phyloP scores from a whole-genome alignment of 2,329 filamentous ascomycete genomes.

The Paecilomyces formosus region DNA sequence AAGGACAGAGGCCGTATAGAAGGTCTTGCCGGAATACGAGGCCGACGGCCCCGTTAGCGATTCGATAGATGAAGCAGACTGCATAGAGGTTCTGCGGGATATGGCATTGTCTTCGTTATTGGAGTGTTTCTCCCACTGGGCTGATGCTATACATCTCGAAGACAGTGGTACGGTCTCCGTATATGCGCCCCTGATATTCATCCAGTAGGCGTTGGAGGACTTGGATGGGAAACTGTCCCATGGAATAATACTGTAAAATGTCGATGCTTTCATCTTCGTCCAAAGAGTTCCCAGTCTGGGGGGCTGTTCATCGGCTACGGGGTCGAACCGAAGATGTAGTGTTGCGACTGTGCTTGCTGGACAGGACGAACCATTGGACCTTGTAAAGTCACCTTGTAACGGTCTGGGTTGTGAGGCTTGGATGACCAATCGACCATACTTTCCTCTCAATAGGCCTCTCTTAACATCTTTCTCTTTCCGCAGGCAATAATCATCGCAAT shows the following conservation, averaged over 20 bases:
- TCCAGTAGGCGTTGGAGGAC: conserved; percentile 30
- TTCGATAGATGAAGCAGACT: conserved; percentile 21
- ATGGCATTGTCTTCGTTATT: conserved; percentile 18
- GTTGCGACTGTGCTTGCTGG: conserved; percentile 49
- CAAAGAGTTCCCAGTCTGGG: conserved; percentile 46
- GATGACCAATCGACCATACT: conserved; percentile 51
- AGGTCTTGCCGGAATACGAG: conserved; percentile 39
- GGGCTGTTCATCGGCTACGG: conserved; percentile 43
- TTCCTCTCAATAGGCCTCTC: conserved; percentile 53
- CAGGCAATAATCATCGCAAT: conserved; percentile 42
- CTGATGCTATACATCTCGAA: conserved; percentile 49
- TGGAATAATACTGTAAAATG: conserved; percentile 48
- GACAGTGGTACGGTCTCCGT: conserved; percentile 47
- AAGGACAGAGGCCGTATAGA: conserved; percentile 56
- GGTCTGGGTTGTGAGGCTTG: conserved; percentile 52
- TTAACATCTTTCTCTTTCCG: conserved; percentile 53
- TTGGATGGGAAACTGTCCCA: conserved; percentile 44
- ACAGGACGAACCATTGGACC: conserved; percentile 14
- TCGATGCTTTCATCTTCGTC: conserved; percentile 51
- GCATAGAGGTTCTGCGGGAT: conserved; percentile 18
- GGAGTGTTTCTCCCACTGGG: conserved; percentile 48
- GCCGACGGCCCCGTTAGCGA: conserved; percentile 26
- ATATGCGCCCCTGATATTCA: conserved; percentile 45
- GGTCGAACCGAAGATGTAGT: conserved; percentile 55
- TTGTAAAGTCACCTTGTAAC: conserved; percentile 42